Conservation (phyloP, 228 moss, liverwort and hornwort genomes). For the Sphagnum fallax region DNA sequence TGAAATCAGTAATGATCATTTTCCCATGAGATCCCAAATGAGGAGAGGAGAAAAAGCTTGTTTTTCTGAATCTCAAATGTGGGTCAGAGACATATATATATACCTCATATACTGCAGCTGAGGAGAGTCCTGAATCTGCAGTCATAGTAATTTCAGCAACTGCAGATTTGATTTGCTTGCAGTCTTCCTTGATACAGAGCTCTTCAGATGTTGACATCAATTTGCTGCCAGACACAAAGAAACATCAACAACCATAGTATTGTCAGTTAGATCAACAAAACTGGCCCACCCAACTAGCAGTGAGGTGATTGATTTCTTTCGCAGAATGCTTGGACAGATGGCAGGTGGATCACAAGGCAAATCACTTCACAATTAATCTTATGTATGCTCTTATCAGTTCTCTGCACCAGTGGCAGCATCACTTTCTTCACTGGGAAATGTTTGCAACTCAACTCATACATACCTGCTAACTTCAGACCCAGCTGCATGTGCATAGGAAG, state of each 20-base stretch:
- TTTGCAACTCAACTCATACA: background rate
- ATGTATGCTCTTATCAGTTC: too few species aligned
- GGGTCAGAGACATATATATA: background rate
- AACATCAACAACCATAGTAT: background rate
- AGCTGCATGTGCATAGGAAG: conserved; percentile 66
- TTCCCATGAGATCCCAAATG: conserved; percentile 33
- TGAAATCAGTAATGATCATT: conserved; percentile 29
- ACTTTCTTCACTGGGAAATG: background rate
- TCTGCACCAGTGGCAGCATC: too few species aligned
- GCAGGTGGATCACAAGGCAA: too few species aligned
- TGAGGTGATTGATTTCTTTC: too few species aligned
- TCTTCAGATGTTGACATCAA: conserved; percentile 82
- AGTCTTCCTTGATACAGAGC: conserved; percentile 83
- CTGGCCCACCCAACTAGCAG: too few species aligned
- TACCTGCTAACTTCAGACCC: conserved; percentile 37
- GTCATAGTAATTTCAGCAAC: conserved; percentile 91
- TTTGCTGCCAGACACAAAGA: conserved; percentile 44
- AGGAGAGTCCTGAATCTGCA: conserved; percentile 82
- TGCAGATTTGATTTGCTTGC: conserved; percentile 93
- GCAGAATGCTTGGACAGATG: too few species aligned
- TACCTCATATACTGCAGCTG: conserved; percentile 93
- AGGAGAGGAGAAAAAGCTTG: conserved; percentile 17
- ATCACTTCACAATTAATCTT: too few species aligned
- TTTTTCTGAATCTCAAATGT: too few species aligned
- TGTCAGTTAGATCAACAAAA: too few species aligned